phyloP scores from a whole-genome alignment of 352 stramenopile species.

The Pythium vanterpoolii region DNA sequence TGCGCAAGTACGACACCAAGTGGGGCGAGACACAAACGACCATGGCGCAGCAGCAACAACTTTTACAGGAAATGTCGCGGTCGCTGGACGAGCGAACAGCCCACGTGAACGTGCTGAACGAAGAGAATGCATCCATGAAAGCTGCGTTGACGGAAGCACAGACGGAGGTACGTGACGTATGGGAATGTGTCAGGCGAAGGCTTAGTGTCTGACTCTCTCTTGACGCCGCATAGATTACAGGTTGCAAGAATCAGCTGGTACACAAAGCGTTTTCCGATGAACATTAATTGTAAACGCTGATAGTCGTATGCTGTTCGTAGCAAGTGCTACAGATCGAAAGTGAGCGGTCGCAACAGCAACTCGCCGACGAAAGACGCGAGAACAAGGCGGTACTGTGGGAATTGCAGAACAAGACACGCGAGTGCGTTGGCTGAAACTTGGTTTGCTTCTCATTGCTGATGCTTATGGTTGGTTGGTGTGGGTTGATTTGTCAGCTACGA shows the following conservation, averaged over 20 bases:
- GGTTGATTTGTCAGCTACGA: conserved; percentile 23
- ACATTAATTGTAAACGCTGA: no score
- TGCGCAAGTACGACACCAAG: conserved; percentile 45
- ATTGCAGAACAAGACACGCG: conserved; percentile 31
- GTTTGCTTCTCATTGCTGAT: not conserved
- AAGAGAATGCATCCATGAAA: not conserved
- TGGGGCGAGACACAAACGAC: conserved; percentile 29
- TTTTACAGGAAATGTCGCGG: conserved; percentile 37
- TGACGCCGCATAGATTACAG: not conserved
- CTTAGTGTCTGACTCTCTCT: not conserved
- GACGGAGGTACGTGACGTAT: conserved; percentile 2
- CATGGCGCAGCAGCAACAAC: conserved; percentile 34
- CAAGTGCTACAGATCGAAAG: conserved; percentile 29
- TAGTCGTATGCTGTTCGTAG: conserved; percentile 14
- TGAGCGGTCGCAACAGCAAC: conserved; percentile 31
- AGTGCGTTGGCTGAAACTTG: conserved; percentile 19
- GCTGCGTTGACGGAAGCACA: not conserved
- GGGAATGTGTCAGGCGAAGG: not conserved
- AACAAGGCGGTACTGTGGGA: conserved; percentile 34
- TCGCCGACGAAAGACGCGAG: conserved; percentile 27
- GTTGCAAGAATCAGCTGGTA: conserved; percentile 10
- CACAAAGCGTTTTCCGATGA: no score
- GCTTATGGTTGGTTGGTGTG: not conserved
- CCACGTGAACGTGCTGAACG: not conserved
- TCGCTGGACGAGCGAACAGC: conserved; percentile 11